Conservation (phyloP, 108 stramenopile species). For the Fragilaria crotonensis region DNA sequence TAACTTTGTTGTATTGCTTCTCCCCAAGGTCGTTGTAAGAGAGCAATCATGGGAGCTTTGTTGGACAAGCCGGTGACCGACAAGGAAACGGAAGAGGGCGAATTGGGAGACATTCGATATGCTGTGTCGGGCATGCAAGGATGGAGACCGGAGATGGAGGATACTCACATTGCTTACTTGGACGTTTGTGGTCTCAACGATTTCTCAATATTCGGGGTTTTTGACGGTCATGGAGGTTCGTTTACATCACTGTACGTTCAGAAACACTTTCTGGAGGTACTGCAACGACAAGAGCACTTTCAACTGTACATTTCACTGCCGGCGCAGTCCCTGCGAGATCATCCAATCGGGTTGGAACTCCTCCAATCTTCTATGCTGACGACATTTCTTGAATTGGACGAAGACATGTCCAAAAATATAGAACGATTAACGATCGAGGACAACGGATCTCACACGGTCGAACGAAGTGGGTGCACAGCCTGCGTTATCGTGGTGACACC, state of each 20-base stretch:
- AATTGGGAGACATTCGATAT: conserved; percentile 18
- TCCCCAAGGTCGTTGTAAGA: too few relatives aligned
- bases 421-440: background rate
- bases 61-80: conserved; percentile 29
- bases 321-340: conserved; percentile 1
- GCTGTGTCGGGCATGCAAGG: conserved; percentile 52
- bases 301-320: conserved; percentile 21
- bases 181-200: conserved; percentile 12
- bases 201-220: conserved; percentile 42
- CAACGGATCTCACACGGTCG: background rate
- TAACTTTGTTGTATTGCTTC: too few relatives aligned
- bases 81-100: conserved; percentile 29
- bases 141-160: conserved; percentile 53
- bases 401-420: background rate
- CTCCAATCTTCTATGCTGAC: conserved; percentile 29
- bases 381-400: conserved; percentile 47
- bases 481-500: conserved; percentile 59
- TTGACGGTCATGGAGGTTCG: conserved; percentile 51
- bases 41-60: conserved; percentile 11
- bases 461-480: conserved; percentile 57
- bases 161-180: conserved; percentile 28
- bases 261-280: conserved; percentile 20
- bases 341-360: conserved; percentile 18
- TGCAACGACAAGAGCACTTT: conserved; percentile 26
- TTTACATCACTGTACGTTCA: conserved; percentile 34